Conservation (phyloP, 345 rosid genomes). For the Schrenkiella parvula region DNA sequence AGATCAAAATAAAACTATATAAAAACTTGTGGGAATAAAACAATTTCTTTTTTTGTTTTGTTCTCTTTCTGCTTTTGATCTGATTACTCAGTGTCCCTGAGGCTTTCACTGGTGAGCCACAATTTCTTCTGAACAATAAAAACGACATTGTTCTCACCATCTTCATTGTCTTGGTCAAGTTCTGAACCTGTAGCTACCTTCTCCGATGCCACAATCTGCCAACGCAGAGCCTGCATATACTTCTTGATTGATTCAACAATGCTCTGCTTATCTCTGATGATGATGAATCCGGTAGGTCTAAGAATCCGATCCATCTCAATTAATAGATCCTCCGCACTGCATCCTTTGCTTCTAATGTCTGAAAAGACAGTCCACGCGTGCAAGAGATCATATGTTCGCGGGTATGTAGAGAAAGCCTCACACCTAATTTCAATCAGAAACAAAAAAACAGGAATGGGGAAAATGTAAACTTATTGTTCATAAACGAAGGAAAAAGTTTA, state of each 20-base stretch:
- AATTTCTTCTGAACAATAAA: conserved; percentile 67
- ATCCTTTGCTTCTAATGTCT: conserved; percentile 64
- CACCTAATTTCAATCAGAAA: conserved; percentile 51
- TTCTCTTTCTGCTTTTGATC: not conserved
- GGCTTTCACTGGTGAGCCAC: conserved; percentile 78
- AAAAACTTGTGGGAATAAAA: conserved; percentile 17
- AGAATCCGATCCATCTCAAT: conserved; percentile 92
- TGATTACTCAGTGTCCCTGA: conserved; percentile 52
- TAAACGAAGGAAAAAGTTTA: not conserved
- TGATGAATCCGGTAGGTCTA: conserved; percentile 74
- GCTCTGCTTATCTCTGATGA: conserved; percentile 61
- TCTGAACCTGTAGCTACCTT: conserved; percentile 27
- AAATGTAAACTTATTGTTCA: not conserved
- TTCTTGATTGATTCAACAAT: conserved; percentile 59
- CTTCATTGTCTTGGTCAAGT: conserved; percentile 50
- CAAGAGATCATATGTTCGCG: conserved; percentile 85
- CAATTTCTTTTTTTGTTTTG: conserved; percentile 12
- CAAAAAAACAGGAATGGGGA: not conserved
- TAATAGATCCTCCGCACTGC: conserved; percentile 72
- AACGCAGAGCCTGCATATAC: conserved; percentile 64
- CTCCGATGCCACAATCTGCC: conserved; percentile 61
- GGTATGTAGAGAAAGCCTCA: conserved; percentile 86
- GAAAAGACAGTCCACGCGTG: conserved; percentile 73
- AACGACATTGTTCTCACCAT: conserved; percentile 33
- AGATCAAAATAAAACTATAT: conserved; percentile 18